Percentiles rank a stretch among this genome's conserved stretches.
Evolutionary conservation across 768 basidiomycete genomes (phyloP).

Genomic region (Lactarius indigo): DNA sequence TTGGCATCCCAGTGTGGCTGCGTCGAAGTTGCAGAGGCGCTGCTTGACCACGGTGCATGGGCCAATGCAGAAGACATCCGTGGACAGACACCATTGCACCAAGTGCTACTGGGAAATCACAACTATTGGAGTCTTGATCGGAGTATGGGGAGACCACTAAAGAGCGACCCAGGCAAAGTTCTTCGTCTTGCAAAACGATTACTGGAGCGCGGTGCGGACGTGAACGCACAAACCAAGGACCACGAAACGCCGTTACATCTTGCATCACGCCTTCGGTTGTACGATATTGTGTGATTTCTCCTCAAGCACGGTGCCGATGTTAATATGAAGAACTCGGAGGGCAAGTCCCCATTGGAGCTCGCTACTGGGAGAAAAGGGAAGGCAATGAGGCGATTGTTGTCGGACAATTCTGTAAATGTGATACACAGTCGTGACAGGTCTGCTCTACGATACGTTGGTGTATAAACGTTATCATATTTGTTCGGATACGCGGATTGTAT

Average conservation of each 20-base stretch:
- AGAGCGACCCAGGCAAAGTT: background rate
- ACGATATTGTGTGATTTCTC: too few species aligned
- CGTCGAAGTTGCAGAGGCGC: background rate
- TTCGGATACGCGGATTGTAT: too few species aligned
- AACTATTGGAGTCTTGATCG: background rate
- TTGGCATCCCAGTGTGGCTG: background rate
- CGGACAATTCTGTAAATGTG: background rate
- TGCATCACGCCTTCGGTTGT: too few species aligned
- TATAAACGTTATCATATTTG: too few species aligned
- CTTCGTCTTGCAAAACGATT: background rate
- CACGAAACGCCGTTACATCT: too few species aligned
- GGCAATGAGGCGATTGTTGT: background rate
- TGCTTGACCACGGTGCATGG: background rate
- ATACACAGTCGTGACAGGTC: background rate
- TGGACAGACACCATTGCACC: background rate
- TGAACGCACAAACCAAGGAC: background rate
- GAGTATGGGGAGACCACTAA: too few species aligned
- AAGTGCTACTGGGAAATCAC: background rate
- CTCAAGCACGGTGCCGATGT: too few species aligned
- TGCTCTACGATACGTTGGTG: background rate
- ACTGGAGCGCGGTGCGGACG: background rate
- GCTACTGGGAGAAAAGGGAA: too few species aligned
- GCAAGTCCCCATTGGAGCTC: too few species aligned
- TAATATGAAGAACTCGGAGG: background rate
- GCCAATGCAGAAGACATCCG: background rate